Conservation (phyloP, 768 basidiomycete genomes). For the Termitomyces sp. region DNA sequence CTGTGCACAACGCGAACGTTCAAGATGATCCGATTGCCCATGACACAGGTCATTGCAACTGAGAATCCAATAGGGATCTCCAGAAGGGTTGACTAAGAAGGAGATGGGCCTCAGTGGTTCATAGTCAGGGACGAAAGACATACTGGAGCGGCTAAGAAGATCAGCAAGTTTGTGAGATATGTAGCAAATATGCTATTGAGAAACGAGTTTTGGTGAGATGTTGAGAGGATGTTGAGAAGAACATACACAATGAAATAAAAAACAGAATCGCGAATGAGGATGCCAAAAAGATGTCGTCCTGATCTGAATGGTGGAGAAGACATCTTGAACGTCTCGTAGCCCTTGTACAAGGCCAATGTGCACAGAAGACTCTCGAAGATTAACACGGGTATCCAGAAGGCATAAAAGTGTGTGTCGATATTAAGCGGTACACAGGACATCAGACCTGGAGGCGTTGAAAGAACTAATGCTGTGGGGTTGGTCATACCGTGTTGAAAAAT, state of each 20-base stretch:
- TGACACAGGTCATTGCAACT: slow-evolving; percentile 53
- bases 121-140: background rate
- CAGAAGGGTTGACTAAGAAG: slow-evolving; percentile 31
- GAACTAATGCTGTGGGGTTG: background rate
- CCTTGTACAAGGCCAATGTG: slow-evolving; percentile 41
- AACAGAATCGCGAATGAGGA: slow-evolving; percentile 55
- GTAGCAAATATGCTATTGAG: slow-evolving; percentile 47
- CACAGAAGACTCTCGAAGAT: slow-evolving; percentile 52
- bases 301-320: slow-evolving; percentile 34
- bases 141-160: slow-evolving; percentile 35
- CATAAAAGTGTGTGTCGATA: slow-evolving; percentile 41
- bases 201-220: background rate
- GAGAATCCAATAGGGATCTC: slow-evolving; percentile 59
- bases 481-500: background rate
- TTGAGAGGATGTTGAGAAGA: background rate
- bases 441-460: slow-evolving; percentile 17
- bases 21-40: slow-evolving; percentile 53
- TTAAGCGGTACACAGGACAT: slow-evolving; percentile 39
- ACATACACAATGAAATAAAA: slow-evolving; percentile 56
- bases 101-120: background rate
- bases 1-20: slow-evolving; percentile 46
- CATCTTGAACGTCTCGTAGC: slow-evolving; percentile 39
- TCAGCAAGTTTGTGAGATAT: slow-evolving; percentile 47
- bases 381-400: slow-evolving; percentile 61
- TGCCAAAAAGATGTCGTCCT: slow-evolving; percentile 41